Base-by-base conservation (phyloP, 345 rosid species). In the Arabis alpina region DNA sequence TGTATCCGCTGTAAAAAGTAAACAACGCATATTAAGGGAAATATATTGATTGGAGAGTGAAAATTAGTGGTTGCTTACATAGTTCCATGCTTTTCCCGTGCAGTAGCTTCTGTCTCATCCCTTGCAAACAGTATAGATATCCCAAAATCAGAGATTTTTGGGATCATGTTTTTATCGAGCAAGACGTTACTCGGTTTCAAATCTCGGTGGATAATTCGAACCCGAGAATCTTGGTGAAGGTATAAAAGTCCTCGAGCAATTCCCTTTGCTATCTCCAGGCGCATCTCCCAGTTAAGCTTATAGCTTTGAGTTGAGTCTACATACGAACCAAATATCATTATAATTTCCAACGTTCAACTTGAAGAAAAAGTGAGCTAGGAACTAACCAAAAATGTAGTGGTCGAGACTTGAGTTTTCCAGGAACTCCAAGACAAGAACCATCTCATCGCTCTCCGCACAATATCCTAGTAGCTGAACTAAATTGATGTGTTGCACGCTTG, bases 241-340 rank as follows among this genome's bases (percentile, higher is more conserved):
- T 58, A 58, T 23, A 19, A 15, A 11, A 58, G 30, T 23, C 63
- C 63, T 2, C 48, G 42, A 37, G 63, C 48, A 23, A 58, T 58
- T 2, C 15, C 63, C 11, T 39, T 39, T 1, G 10, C 16, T 1
- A 58, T 58, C 7, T 1, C 14, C 5, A 11, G 8, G 40, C 62
- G 45, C 47, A 0, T 58, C 25, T 58, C 43, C 63, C 63, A 58
- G 2, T 40, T 25, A 2, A 58, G 15, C 25, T 10, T 11, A 40
- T 8, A 6, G 32, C 48, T 58, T 19, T 15, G 8, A n/a, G 62
- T 15, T 16, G 37, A 5, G 62, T 39, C 62, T 57, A 19, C 4
- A 30, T 1, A 30, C 34, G 34, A 5, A 30, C 34, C 34, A 30
- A 30, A 30, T 30, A 5, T 4, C 4, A 4, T 30, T 19, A 0